Base-by-base conservation (phyloP, 352 stramenopile species). In the Globisporangium cylindrosporum region DNA sequence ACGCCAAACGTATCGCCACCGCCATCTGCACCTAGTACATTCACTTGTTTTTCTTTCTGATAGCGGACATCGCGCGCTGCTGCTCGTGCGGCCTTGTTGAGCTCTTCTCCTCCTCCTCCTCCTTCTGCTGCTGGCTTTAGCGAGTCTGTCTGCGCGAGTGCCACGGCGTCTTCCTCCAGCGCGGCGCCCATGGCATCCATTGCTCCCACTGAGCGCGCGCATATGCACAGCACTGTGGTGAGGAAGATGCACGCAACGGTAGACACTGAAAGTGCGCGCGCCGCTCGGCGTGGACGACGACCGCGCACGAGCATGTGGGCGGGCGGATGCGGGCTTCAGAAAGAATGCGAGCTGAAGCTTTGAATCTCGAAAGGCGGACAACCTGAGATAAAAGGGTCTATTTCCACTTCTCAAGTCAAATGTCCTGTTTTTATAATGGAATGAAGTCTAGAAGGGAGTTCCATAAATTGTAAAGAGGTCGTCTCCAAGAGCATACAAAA, bases 161-260 rank as follows among this genome's bases (percentile, higher is more conserved):
- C 14, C 7, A 51, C 48, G 14, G 9, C 64, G n/a, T 69, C 54
- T 25, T 67, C 58, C 25, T 71, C 66, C 0, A 71, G 34, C 25
- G 66, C 66, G 12, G 46, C 58, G 3, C 66, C 66, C 66, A 71
- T 71, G 24, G 32, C 66, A 49, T 71, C 66, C 49, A 66, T 2
- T 3, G 63, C 54, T 4, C 8, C 38, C 20, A 51, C 63, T 9
- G 32, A 18, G 0, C 43, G 27, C 10, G 1, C 20, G 9, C 20
- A 49, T 46, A 36, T 14, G 2, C 46, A 49, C n/a, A 59, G 10
- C 20, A n/a, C 32, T 29, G 25, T n/a, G 10, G 34, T 7, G 1
- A 59, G 10, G 20, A 54, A 15, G 4, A 29, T n/a, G n/a, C 27
- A 56, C 10, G 56, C 7, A 14, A 9, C 8, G 7, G 29, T 20